Evolutionary conservation across 2,329 filamentous ascomycete genomes (phyloP), one percentile per base, ranked within the genome.

Genomic region (Verticillium klebahnii): DNA sequence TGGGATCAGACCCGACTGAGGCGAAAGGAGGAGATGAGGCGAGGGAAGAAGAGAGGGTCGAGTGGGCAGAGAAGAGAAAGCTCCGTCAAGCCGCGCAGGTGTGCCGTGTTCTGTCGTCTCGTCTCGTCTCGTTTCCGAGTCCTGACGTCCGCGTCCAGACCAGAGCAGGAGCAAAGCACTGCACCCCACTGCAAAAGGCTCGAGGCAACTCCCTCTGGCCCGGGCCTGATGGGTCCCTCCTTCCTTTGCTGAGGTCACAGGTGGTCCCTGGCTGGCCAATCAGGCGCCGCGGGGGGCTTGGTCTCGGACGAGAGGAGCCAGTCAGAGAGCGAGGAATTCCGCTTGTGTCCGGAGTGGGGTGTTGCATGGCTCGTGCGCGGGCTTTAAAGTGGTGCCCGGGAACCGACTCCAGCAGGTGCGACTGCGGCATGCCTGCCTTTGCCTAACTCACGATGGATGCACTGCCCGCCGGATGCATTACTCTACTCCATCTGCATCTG

Each of bases 41-140:
- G 19, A n/a, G 9, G 5, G n/a, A 50, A 14, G 19, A 23, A 50
- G 19, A 32, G 34, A 45, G 29, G 29, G 5, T 25, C 29, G 29
- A 50, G 6, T 50, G 57, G 58, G 9, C 9, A n/a, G 58, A 60
- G 60, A 36, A 39, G 61, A 55, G 39, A 29, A 52, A 59, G 55
- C 63, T 64, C 63, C 61, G 63, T 61, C 61, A 55, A 57, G 40
- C 55, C n/a, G 45, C n/a, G 45, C 19, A 23, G n/a, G 17, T 12
- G 15, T n/a, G 39, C 29, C 29, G 29, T 36, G 34, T 36, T 36
- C 2, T 36, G 34, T 36, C 34, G 19, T 50, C 17, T 50, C 45
- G 45, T 50, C 45, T 50, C 45, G 39, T 45, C 25, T 25, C 25
- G 25, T 25, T 25, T n/a, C n/a, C 39, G 19, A n/a, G 45, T 23